Evolutionary conservation across 345 rosid genomes (phyloP), one percentile per base, ranked within the genome.

Genomic region (Hirschfeldia incana): DNA sequence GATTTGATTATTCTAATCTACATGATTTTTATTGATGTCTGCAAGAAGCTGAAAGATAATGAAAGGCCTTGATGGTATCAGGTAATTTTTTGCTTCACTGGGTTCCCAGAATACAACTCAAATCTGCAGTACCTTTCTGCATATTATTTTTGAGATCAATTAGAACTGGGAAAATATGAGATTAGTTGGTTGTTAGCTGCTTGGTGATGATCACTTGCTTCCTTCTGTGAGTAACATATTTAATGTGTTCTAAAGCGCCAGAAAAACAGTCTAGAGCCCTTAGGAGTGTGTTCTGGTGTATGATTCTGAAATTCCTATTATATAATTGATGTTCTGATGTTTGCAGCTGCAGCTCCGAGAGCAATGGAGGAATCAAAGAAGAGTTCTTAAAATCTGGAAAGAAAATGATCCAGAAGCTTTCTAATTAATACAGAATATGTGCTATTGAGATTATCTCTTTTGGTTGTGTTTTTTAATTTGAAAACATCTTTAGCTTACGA

Each of bases 1-100:
- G 12, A 59, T 12, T 11, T 77, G n/a, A 62, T 33, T 60, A 1
- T 12, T 33, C 79, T 60, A 53, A 12, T 46, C 4, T 32, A 21
- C 88, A 94, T 97, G 86, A 89, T 94, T 94, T 94, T 94, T 73
- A 88, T 86, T 70, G 96, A 89, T 16, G 82, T 93, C 5, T 94
- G 98, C 89, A 92, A 87, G 89, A 88, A 87, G 88, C 84, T 28
- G 90, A 78, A 94, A 94, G 86, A 94, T 92, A 73, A 94, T 92
- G 98, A 94, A 94, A 83, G 85, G 98, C 34, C 82, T 90, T 55
- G 97, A 94, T 88, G 97, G 97, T 97, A 29, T 88, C 92, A 74
- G 97, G 98, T 90, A 63, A 65, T 64, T 65, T 57, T 39, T 32
- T 8, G 66, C 8, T 70, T 55, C 28, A 12, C 37, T 28, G 6